Evolutionary conservation across 2,329 filamentous ascomycete species (phyloP).

Genomic region (Venturia oleaginea): DNA sequence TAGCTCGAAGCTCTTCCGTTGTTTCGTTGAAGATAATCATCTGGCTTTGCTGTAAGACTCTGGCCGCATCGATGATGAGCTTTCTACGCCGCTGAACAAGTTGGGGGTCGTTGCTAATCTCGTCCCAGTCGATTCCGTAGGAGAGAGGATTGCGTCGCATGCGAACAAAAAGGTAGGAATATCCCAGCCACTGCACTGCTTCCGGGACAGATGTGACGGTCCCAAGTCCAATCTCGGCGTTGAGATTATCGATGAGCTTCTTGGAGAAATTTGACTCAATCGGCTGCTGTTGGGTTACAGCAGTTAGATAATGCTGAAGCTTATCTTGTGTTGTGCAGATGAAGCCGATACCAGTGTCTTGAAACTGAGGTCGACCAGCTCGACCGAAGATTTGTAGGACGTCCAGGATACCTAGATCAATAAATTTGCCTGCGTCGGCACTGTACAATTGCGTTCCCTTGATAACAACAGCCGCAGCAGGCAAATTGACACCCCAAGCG

Average conservation of each 20-base stretch:
- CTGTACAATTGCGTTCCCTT: slow-evolving; percentile 98
- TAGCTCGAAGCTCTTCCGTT: slow-evolving; percentile 85
- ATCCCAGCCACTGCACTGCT: slow-evolving; percentile 94
- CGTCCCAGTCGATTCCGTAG: slow-evolving; percentile 92
- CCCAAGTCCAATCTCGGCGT: slow-evolving; percentile 86
- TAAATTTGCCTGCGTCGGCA: slow-evolving; percentile 90
- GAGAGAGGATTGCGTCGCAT: slow-evolving; percentile 88
- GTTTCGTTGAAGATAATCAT: slow-evolving; percentile 98
- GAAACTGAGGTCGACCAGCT: slow-evolving; percentile 93
- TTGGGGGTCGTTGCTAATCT: slow-evolving; percentile 78
- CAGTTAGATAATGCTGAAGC: slow-evolving; percentile 78
- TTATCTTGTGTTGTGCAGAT: slow-evolving; percentile 97
- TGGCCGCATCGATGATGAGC: slow-evolving; percentile 79
- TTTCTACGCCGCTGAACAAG: slow-evolving; percentile 79
- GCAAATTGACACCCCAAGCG: slow-evolving; percentile 97
- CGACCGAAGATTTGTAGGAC: slow-evolving; percentile 97
- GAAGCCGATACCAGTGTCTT: slow-evolving; percentile 95
- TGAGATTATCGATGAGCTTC: slow-evolving; percentile 91
- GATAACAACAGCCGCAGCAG: slow-evolving; percentile 92
- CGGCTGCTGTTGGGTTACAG: slow-evolving; percentile 89
- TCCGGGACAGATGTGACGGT: slow-evolving; percentile 92
- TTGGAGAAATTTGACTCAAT: slow-evolving; percentile 96
- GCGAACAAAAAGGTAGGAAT: slow-evolving; percentile 93
- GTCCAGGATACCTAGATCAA: slow-evolving; percentile 91
- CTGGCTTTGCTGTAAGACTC: slow-evolving; percentile 80